Evolutionary conservation across 2,329 filamentous ascomycete genomes (phyloP), one percentile per base, ranked within the genome.

Genomic region (Colletotrichum sp.): DNA sequence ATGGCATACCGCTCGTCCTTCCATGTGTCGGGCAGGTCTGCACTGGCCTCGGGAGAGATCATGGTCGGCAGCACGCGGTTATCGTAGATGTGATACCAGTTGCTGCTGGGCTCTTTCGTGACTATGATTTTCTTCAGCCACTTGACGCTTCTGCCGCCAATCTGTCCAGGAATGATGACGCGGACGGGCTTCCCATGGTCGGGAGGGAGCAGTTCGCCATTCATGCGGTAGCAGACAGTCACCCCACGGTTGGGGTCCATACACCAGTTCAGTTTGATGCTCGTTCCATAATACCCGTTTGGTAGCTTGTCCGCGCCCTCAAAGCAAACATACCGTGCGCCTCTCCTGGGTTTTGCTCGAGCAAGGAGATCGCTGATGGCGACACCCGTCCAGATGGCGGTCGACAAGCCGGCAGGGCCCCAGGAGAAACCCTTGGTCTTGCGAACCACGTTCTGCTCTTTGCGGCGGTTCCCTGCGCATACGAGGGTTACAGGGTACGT

Each of bases 11-110:
- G 90, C 78, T 98, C 96, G 82, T 98, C 96, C 80, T 88, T 93
- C 96, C 96, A 98, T 87, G 93, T 95, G 27, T 93, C 91, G 0
- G 92, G 91, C 69, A 96, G 88, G 77, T 94, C 91, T 3, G 93
- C 93, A 75, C 95, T 93, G 82, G 94, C 93, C 79, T 98, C 95
- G 1, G 96, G 95, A 13, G 93, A 93, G 19, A 98, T 89, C 90
- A 93, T 96, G 0, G 95, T 98, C 78, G 96, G 96, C 52, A 98
- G 86, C 2, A 98, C 95, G 75, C 95, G 89, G 82, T 98, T 98
- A 83, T 98, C 96, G 84, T 97, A 96, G 77, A 98, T 95, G 84
- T 98, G 96, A 81, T 98, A 98, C 95, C 95, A 98, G 82, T 98
- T 98, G 78, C 96, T 93, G 82, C 95, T 98, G 1, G 96, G 95